These are phyloP conservation scores for Stylosanthes scabra DNA, from an alignment of 331 rosid species.

Conservation along the genomic window DNA sequence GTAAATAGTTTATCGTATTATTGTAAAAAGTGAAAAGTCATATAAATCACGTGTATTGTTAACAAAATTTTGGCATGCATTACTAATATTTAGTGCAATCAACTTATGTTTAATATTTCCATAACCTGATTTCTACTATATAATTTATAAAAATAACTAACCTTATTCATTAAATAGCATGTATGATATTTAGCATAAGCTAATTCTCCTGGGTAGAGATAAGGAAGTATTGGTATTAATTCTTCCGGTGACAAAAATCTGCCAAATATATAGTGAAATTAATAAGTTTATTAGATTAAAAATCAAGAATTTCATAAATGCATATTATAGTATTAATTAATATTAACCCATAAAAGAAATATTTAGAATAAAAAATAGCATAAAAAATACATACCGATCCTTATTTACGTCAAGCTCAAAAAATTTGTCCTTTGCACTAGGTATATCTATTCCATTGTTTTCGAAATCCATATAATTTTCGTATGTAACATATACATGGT, in stretches of 20 bases:
- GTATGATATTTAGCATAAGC: constrained; percentile 68
- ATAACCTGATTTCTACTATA: no score
- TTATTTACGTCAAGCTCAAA: constrained; percentile 69
- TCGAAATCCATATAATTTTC: constrained; percentile 63
- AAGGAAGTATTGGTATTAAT: constrained; percentile 60
- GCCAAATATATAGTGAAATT: no score
- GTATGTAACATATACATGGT: constrained; percentile 49
- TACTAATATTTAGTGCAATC: neutral
- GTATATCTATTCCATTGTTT: constrained; percentile 40
- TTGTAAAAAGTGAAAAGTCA: neutral
- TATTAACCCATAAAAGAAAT: neutral
- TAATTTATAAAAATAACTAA: constrained; percentile 24
- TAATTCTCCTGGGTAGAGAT: constrained; percentile 78
- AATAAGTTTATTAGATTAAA: no score
- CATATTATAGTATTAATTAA: neutral
- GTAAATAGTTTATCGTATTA: neutral
- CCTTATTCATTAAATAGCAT: constrained; percentile 66
- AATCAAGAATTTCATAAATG: no score
- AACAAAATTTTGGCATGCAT: no score
- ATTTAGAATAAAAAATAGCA: neutral
- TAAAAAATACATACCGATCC: constrained; percentile 49
- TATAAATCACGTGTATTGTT: neutral
- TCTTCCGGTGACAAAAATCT: constrained; percentile 73
- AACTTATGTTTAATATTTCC: no score
- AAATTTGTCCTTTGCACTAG: constrained; percentile 54